Conservation (phyloP, 2,329 filamentous ascomycete genomes). For the Trichoderma guizhouense region DNA sequence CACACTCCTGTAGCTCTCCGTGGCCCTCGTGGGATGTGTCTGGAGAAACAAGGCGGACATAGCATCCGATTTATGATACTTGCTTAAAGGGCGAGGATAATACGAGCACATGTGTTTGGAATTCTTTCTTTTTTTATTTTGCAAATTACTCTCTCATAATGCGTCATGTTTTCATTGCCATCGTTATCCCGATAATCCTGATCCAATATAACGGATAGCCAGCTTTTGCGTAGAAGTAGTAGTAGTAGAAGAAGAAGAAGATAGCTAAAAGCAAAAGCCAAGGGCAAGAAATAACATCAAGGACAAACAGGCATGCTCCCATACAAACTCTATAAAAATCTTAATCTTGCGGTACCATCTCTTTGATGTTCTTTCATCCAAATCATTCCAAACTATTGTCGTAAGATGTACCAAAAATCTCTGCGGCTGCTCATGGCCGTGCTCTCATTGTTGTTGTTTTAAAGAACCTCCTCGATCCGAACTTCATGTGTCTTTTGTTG, state of each 20-base stretch:
- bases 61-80: neutral
- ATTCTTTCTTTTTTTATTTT: neutral
- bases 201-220: slow-evolving; percentile 20
- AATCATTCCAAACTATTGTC: neutral
- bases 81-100: neutral
- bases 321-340: slow-evolving; percentile 4
- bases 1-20: neutral
- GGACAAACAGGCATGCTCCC: slow-evolving; percentile 5
- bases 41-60: no score
- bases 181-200: slow-evolving; percentile 31
- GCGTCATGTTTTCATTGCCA: slow-evolving; percentile 32
- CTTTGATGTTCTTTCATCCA: neutral
- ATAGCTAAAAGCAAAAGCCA: neutral
- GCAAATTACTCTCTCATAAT: slow-evolving; percentile 30
- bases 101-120: neutral
- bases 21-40: neutral
- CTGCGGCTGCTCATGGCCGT: neutral
- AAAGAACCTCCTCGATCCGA: neutral
- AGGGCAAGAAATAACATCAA: neutral
- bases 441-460: neutral
- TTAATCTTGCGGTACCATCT: slow-evolving; percentile 9
- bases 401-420: neutral
- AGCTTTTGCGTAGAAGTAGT: neutral
- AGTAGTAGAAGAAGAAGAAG: neutral
- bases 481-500: neutral